Base-by-base conservation (phyloP, 148 eudicot genomes). In the Vaccinium myrtillus region DNA sequence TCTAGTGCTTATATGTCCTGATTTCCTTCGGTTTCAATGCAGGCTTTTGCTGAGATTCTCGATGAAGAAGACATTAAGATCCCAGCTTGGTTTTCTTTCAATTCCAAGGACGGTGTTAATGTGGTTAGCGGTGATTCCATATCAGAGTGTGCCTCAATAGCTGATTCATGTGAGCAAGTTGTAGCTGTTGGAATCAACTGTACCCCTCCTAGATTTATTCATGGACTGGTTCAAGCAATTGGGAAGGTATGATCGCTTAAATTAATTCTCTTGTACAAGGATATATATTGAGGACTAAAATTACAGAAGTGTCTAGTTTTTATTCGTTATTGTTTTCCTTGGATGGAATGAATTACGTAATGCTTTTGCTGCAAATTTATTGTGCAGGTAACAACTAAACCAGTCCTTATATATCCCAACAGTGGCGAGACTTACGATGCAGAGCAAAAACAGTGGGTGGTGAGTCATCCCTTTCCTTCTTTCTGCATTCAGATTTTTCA, bases 1-100 rank as follows among this genome's bases (percentile, higher is more conserved):
- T 51, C 12, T 51, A 51, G 16, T 25, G 27, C 32, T 6, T 27
- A 3, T 67, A 67, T 25, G 73, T 67, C 73, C 36, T 67, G 13
- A 67, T 67, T 67, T 11, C 16, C 6, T 1, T 67, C 36, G 80
- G 5, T 81, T 32, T 61, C 83, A 81, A 32, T 86, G 30, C 87
- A 96, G 99, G 98, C 99, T 81, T 97, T 86, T 89, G 91, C 90
- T 84, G 86, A 92, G 87, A 94, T 97, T 81, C 96, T 95, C 32
- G 93, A 93, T 74, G 95, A 96, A 81, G 93, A 92, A 86, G 88
- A 86, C 80, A 89, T 95, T 71, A 89, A 88, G 16, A 87, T 93
- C 77, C 99, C 99, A 12, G 95, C 98, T 14, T 97, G 99, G 99
- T 85, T 97, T 86, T 87, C 96, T 80, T 95, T 97, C 88, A 97